Evolutionary conservation across 257 asterid species (phyloP).

Genomic region (Avicennia marina): DNA sequence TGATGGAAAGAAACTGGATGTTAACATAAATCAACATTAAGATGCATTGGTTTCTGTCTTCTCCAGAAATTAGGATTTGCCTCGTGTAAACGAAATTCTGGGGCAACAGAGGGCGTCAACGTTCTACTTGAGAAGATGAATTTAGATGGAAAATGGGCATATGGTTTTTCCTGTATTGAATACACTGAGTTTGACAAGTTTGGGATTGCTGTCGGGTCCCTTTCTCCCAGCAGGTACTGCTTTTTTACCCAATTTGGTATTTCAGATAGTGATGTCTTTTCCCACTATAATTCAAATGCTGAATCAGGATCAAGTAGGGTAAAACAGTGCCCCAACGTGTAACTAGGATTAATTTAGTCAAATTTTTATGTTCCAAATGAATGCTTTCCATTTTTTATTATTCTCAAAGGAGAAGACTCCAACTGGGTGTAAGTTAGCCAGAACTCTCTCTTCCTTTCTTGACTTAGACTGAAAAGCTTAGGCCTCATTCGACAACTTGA

Average conservation of each 20-base stretch:
- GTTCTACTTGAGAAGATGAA: slow-evolving; percentile 81
- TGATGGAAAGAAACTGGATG: neutral
- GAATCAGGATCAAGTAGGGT: too few relatives aligned
- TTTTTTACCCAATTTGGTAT: slow-evolving; percentile 9
- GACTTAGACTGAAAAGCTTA: too few relatives aligned
- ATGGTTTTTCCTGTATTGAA: slow-evolving; percentile 90
- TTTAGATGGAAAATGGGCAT: slow-evolving; percentile 81
- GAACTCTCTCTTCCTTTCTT: too few relatives aligned
- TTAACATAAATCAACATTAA: slow-evolving; percentile 11
- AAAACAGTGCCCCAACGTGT: too few relatives aligned
- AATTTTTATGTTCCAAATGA: too few relatives aligned
- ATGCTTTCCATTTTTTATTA: too few relatives aligned
- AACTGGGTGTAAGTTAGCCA: too few relatives aligned
- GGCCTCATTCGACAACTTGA: too few relatives aligned
- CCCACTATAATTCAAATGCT: too few relatives aligned
- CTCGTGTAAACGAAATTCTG: slow-evolving; percentile 69
- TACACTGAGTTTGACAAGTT: slow-evolving; percentile 95
- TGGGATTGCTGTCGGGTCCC: slow-evolving; percentile 51
- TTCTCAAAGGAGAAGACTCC: too few relatives aligned
- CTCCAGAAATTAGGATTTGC: slow-evolving; percentile 98
- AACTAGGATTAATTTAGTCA: too few relatives aligned
- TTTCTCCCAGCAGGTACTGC: slow-evolving; percentile 55
- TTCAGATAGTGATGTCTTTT: slow-evolving; percentile 6
- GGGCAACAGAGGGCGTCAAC: slow-evolving; percentile 98
- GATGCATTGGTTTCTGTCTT: slow-evolving; percentile 16